These are phyloP conservation scores for Staphylotrichum tortipilum DNA, from an alignment of 495 filamentous ascomycete species.

Conservation along the genomic window DNA sequence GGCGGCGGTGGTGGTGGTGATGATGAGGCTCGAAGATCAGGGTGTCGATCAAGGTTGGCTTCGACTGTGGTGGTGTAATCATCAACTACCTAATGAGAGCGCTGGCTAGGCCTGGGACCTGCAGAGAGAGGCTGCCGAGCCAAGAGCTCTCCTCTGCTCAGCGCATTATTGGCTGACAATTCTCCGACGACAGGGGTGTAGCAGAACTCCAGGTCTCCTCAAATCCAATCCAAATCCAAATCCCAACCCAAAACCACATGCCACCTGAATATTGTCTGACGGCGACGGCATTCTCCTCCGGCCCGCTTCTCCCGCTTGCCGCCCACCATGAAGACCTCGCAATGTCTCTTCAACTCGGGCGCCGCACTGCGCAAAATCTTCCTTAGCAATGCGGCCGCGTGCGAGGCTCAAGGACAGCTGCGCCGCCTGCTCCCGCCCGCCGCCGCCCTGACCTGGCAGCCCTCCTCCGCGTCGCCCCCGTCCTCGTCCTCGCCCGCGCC, in stretches of 20 bases:
- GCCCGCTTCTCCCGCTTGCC: neutral
- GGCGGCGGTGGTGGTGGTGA: neutral
- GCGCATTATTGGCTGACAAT: slow-evolving; percentile 11
- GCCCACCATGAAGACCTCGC: slow-evolving; percentile 24
- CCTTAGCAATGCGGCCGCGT: slow-evolving; percentile 17
- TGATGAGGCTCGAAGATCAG: neutral
- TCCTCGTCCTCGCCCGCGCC: neutral
- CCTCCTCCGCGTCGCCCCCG: neutral
- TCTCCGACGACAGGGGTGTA: slow-evolving; percentile 6
- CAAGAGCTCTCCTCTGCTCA: neutral
- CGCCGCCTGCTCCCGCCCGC: slow-evolving; percentile 14
- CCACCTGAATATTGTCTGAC: no score
- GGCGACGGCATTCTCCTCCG: no score
- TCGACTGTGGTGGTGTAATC: no score
- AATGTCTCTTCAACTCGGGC: slow-evolving; percentile 33
- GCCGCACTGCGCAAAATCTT: slow-evolving; percentile 33
- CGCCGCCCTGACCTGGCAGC: neutral
- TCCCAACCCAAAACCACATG: no score
- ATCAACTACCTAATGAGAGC: neutral
- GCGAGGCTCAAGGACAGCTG: slow-evolving; percentile 2
- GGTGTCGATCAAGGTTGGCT: no score
- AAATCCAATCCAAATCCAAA: no score
- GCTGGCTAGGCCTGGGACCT: neutral
- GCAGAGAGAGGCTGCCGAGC: neutral
- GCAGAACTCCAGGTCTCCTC: neutral